Evolutionary conservation across 345 rosid species (phyloP).

Genomic region (Dimocarpus longan): DNA sequence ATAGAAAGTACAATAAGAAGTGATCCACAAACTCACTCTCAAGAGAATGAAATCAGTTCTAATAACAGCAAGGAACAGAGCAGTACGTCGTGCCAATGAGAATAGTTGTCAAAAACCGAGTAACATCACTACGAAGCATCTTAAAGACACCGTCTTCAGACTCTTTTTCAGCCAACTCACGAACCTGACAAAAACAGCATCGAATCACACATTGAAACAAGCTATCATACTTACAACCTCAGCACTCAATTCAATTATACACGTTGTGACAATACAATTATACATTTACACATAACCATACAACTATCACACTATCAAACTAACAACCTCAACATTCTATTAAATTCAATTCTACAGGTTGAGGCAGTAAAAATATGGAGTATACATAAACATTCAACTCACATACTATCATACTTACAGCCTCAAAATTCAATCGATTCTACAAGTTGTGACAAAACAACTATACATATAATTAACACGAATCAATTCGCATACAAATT

Average conservation of each 20-base stretch:
- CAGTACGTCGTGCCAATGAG: slow-evolving; percentile 98
- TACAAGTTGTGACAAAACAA: neutral
- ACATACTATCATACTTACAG: too few relatives aligned
- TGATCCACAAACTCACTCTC: slow-evolving; percentile 27
- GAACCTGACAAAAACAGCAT: slow-evolving; percentile 56
- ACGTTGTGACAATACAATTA: neutral
- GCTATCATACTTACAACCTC: neutral
- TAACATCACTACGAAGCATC: slow-evolving; percentile 95
- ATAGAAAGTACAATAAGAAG: slow-evolving; percentile 40
- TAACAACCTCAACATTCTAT: too few relatives aligned
- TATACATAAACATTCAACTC: too few relatives aligned
- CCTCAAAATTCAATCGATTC: neutral
- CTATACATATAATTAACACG: neutral
- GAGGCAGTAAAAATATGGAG: too few relatives aligned
- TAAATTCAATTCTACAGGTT: too few relatives aligned
- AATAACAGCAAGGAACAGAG: slow-evolving; percentile 27
- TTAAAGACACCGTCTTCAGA: slow-evolving; percentile 92
- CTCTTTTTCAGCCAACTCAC: slow-evolving; percentile 97
- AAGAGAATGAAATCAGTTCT: slow-evolving; percentile 20
- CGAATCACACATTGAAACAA: slow-evolving; percentile 25
- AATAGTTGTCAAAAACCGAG: slow-evolving; percentile 96
- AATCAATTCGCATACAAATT: neutral
- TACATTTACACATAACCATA: neutral
- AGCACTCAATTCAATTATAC: neutral
- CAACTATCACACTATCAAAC: too few relatives aligned